Conservation (phyloP, 1,284 basidiomycete genomes). For the Neonothopanus nambi region DNA sequence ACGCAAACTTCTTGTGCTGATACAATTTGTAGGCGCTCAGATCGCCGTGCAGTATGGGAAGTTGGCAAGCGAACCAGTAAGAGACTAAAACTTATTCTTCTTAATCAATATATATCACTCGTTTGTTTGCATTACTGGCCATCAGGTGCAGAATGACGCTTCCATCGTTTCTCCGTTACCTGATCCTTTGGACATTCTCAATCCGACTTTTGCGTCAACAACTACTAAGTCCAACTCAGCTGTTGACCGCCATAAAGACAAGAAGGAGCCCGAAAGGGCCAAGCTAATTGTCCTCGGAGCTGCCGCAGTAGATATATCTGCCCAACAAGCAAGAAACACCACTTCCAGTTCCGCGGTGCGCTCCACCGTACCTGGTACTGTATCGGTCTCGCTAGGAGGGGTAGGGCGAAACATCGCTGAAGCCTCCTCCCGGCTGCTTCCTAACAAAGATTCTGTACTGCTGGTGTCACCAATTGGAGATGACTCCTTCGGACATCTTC, state of each 20-base stretch:
- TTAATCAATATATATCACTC: too few relatives aligned
- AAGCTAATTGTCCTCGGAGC: slow-evolving; percentile 76
- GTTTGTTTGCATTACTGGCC: too few relatives aligned
- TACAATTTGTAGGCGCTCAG: slow-evolving; percentile 54
- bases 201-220: too few relatives aligned
- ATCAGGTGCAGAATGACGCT: too few relatives aligned
- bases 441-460: slow-evolving; percentile 39
- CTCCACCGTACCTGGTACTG: slow-evolving; percentile 81
- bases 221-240: background rate
- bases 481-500: slow-evolving; percentile 70
- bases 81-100: slow-evolving; percentile 19
- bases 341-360: slow-evolving; percentile 39
- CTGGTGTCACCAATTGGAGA: slow-evolving; percentile 66
- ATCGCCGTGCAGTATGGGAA: slow-evolving; percentile 82
- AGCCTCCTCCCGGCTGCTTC: slow-evolving; percentile 68
- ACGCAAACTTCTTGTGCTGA: slow-evolving; percentile 6
- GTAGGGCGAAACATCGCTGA: slow-evolving; percentile 95
- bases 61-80: slow-evolving; percentile 43
- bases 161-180: too few relatives aligned
- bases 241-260: background rate
- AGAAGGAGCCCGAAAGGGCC: slow-evolving; percentile 13
- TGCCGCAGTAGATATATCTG: slow-evolving; percentile 85
- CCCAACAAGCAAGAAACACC: slow-evolving; percentile 35
- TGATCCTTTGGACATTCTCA: too few relatives aligned
- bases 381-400: slow-evolving; percentile 81